Conservation (phyloP, 1,139 yeast genomes). For the Torulaspora pretoriensis region DNA sequence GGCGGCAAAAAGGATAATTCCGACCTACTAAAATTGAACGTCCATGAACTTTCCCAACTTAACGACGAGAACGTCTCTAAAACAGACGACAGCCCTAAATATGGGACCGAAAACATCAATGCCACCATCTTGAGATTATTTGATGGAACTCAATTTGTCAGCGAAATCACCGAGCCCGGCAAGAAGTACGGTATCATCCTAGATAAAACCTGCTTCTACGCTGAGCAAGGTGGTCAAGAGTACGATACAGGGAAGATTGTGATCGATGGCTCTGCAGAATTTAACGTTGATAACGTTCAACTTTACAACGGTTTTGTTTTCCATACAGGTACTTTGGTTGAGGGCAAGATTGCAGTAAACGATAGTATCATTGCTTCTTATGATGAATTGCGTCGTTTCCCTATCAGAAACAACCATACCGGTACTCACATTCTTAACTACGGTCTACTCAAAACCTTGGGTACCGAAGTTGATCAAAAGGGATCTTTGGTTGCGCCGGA, state of each 20-base stretch:
- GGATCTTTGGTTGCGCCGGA: constrained; percentile 97
- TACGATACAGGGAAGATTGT: constrained; percentile 91
- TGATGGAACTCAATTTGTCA: constrained; percentile 60
- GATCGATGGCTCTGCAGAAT: constrained; percentile 82
- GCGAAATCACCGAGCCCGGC: constrained; percentile 42
- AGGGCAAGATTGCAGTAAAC: constrained; percentile 65
- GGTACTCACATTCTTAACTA: constrained; percentile 94
- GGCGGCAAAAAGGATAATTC: constrained; percentile 63
- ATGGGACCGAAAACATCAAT: constrained; percentile 58
- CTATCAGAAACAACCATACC: constrained; percentile 94
- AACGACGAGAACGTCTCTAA: constrained; percentile 59
- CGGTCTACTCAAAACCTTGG: constrained; percentile 81
- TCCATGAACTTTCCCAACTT: constrained; percentile 74
- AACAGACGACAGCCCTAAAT: constrained; percentile 79
- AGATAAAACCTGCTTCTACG: constrained; percentile 91
- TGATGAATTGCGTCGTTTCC: constrained; percentile 94
- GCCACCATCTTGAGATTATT: constrained; percentile 68
- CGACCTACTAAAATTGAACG: constrained; percentile 72
- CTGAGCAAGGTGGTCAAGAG: constrained; percentile 99
- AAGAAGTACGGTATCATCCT: constrained; percentile 73
- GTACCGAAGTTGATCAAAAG: constrained; percentile 87
- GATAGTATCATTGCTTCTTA: constrained; percentile 79
- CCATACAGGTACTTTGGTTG: constrained; percentile 82
- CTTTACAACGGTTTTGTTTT: constrained; percentile 89
- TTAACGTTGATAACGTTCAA: constrained; percentile 88